Evolutionary conservation across 1,284 basidiomycete genomes (phyloP), one percentile per base, ranked within the genome.

Genomic region (Rhodotorula sp.): DNA sequence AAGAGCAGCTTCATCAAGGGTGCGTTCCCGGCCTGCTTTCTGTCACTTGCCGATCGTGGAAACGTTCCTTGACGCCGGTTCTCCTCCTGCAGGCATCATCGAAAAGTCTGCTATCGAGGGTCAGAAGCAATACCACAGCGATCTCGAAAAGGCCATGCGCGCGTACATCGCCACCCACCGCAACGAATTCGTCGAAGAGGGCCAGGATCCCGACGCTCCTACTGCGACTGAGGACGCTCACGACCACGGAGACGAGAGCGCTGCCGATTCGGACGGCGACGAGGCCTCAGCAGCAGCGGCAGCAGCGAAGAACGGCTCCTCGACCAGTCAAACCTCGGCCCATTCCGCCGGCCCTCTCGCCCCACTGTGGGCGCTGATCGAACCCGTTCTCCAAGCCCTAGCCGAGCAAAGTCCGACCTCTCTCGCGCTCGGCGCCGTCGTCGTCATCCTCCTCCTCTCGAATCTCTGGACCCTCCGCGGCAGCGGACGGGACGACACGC

Each of bases 1-100:
- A 95, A 95, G 31, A 86, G 94, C 77, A 95, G 92, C 81, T 97
- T 97, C 83, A 92, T 99, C 81, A 95, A 92, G 82, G 90, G 93
- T 92, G 73, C 77, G 86, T 81, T 12, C 2, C 26, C 49, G 49
- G 38, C 38, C 15, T 48, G 26, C 26, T 2, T 19, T 19, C 23
- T 2, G 16, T 19, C 23, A 50, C 16, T 28, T n/a, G 6, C 16
- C 26, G 21, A 4, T 31, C 8, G 28, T 14, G 18, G 1, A 34
- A 48, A 31, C 8, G 49, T 43, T 8, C 60, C 6, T 65, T 56
- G 21, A 52, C 58, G 43, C 38, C 28, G n/a, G 28, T 28, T 38
- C 50, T 49, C 28, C 34, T 28, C 28, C 2, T 23, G 47, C 78
- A 93, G 92, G 93, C 67, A 92, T 99, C 78, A 97, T 99, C 78